Base-by-base conservation (phyloP, 345 rosid species). In the Lenwebbia sp. region DNA sequence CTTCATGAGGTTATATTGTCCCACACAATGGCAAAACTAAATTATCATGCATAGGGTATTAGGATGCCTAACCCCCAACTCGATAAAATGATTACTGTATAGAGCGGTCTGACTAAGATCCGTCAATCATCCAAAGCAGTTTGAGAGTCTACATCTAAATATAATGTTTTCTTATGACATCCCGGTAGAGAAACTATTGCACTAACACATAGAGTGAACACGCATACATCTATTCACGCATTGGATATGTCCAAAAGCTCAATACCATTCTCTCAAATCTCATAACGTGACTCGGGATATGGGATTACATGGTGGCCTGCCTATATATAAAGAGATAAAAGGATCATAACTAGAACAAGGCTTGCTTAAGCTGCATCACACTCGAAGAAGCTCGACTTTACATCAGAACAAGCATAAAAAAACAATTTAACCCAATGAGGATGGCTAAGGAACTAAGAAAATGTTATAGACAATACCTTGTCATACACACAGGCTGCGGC, bases 401-500 rank as follows among this genome's bases (percentile, higher is more conserved):
- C 19, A 70, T 9, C 78, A 70, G 78, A 70, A 70, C 44, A 70
- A 70, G 78, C 78, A 33, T 65, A 33, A 33, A 22, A 22, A 70
- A 70, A 28, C 23, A 62, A 30, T 15, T 33, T 21, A 70, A 33
- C 78, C 44, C 78, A 70, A 70, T 33, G 7, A 70, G 47, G 47
- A 33, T 70, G 78, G 78, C 78, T 33, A 70, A 70, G 47, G 44
- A 33, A 70, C 78, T 70, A 0, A 17, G 78, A 37, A 33, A 70
- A 70, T 2, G 5, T 4, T 4, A 52, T 19, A 19, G 78, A 70
- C 25, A 87, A 55, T 91, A 96, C 99, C 95, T 93, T 89, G 86
- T 91, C 90, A 82, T 96, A 96, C 90, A 88, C 92, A 13, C 84
- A 50, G 37, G 95, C 94, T 78, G 87, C 90, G 41, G 88, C 88